Evolutionary conservation across 768 basidiomycete genomes (phyloP).

Genomic region (Tricholoma sp.): DNA sequence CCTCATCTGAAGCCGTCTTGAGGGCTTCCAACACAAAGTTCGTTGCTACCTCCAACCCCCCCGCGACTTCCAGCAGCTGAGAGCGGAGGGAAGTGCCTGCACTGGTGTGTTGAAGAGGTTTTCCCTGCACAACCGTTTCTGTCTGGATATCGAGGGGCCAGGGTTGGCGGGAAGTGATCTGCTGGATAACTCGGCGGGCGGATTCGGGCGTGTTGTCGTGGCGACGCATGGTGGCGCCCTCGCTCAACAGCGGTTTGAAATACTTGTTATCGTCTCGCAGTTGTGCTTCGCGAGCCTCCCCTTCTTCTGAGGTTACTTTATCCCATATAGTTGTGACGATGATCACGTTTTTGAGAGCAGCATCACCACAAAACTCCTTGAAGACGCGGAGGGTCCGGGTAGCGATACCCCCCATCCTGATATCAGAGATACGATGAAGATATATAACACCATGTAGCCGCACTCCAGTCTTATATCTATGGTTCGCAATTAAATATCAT

Average conservation of each 20-base stretch:
- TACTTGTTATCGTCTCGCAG: conserved; percentile 16
- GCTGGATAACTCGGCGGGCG: conserved; percentile 24
- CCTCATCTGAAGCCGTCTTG: too few relatives aligned
- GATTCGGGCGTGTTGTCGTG: conserved; percentile 24
- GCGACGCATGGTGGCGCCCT: conserved; percentile 31
- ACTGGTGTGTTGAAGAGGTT: conserved; percentile 21
- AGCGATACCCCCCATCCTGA: too few relatives aligned
- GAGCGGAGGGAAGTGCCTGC: conserved; percentile 2
- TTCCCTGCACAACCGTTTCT: neutral
- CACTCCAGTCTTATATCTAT: too few relatives aligned
- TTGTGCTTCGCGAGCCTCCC: conserved; percentile 3
- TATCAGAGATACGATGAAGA: conserved; percentile 8
- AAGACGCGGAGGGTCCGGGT: too few relatives aligned
- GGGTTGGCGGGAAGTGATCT: conserved; percentile 26
- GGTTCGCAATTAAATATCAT: too few relatives aligned
- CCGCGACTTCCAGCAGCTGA: too few relatives aligned
- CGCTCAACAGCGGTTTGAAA: conserved; percentile 36
- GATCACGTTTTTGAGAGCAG: conserved; percentile 3
- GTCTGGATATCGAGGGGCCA: conserved; percentile 28
- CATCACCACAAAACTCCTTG: conserved; percentile 5
- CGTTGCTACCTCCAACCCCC: neutral
- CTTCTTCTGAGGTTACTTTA: neutral
- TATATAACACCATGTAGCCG: too few relatives aligned
- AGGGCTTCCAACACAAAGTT: too few relatives aligned
- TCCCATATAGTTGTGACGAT: conserved; percentile 8